Percentiles rank a stretch among this genome's conserved stretches.
These are phyloP conservation scores for Laburnicola sp. DNA, from an alignment of 2,329 filamentous ascomycete species.

Conservation along the genomic window DNA sequence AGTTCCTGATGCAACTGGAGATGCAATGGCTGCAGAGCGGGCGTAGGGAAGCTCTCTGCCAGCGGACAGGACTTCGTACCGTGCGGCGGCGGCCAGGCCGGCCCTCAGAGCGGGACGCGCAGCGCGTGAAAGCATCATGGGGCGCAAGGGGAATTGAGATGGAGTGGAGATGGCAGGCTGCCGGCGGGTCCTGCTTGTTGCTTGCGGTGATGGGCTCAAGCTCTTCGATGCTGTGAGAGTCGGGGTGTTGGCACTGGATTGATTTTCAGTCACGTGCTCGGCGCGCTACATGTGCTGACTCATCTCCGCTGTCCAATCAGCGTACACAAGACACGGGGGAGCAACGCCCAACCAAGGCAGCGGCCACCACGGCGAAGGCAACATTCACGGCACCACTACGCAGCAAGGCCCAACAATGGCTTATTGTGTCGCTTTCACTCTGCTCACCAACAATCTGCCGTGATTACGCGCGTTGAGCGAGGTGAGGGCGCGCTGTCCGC, in stretches of 20 bases:
- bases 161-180: conserved; percentile 48
- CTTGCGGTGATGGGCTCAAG: conserved; percentile 31
- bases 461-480: not conserved
- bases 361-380: conserved; percentile 10
- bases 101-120: conserved; percentile 92
- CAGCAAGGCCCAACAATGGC: not conserved
- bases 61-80: conserved; percentile 67
- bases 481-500: not conserved
- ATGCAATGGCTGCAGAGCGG: conserved; percentile 30
- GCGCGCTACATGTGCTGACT: too few relatives aligned
- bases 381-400: not conserved
- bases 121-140: conserved; percentile 93
- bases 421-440: not conserved
- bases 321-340: conserved; percentile 25
- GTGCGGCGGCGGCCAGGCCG: conserved; percentile 76
- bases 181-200: conserved; percentile 42
- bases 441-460: conserved; percentile 4
- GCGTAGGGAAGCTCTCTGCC: conserved; percentile 33
- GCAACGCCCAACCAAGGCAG: not conserved
- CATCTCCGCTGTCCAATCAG: too few relatives aligned
- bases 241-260: too few relatives aligned
- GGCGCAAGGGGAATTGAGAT: conserved; percentile 41
- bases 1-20: conserved; percentile 45
- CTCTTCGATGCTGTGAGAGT: conserved; percentile 12
- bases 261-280: too few relatives aligned